A percentile compares a stretch with the other conserved stretches of the same genome.
Evolutionary conservation across 1,139 yeast species (phyloP).

Genomic region (Candida sp.): DNA sequence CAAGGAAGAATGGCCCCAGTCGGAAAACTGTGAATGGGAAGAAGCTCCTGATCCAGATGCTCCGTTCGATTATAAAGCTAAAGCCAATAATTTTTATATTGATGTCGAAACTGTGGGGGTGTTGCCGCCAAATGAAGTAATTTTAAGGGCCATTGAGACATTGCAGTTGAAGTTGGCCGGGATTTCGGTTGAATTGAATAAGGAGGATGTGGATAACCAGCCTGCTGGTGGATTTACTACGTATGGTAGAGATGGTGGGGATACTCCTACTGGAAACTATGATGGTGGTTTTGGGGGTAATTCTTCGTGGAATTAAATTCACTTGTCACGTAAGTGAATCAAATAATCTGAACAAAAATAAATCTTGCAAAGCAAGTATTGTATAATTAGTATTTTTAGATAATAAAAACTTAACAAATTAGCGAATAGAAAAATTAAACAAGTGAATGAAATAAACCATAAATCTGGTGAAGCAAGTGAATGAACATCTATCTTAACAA

Average conservation of each 20-base stretch:
- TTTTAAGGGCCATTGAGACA: constrained; percentile 76
- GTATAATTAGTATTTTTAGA: too few relatives aligned
- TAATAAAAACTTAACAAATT: too few relatives aligned
- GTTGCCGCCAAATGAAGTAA: constrained; percentile 85
- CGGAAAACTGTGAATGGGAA: constrained; percentile 91
- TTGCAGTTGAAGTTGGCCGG: constrained; percentile 90
- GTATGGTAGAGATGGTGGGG: constrained; percentile 45
- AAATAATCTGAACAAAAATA: too few relatives aligned
- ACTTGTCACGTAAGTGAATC: too few relatives aligned
- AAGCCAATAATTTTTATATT: constrained; percentile 76
- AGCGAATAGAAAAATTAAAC: too few relatives aligned
- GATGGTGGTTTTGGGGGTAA: constrained; percentile 36
- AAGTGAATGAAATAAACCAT: too few relatives aligned
- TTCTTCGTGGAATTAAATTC: constrained; percentile 26
- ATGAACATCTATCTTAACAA: too few relatives aligned
- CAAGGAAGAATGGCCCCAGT: constrained; percentile 89
- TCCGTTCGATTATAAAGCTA: constrained; percentile 79
- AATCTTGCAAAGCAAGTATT: too few relatives aligned
- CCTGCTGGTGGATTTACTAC: constrained; percentile 48
- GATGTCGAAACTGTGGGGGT: constrained; percentile 93
- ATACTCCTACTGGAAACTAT: constrained; percentile 39
- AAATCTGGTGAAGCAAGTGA: too few relatives aligned
- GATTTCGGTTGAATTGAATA: constrained; percentile 76
- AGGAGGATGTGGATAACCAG: constrained; percentile 48
- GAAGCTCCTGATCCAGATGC: constrained; percentile 93